Conservation (phyloP, 148 eudicot genomes). For the Rhododendron kiyosumense region DNA sequence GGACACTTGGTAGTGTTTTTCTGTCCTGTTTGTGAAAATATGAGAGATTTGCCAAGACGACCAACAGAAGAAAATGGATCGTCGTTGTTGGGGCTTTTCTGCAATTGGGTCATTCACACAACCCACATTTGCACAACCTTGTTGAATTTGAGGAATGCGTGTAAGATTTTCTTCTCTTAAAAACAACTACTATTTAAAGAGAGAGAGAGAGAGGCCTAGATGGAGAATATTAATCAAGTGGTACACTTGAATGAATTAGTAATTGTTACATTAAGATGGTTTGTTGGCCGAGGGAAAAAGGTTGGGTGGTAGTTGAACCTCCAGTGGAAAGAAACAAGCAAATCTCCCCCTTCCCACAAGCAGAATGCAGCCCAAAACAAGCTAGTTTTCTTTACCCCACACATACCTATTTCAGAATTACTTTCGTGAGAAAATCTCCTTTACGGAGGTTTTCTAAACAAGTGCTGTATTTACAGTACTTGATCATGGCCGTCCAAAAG, state of each 20-base stretch:
- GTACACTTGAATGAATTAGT: not conserved
- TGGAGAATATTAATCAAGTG: not conserved
- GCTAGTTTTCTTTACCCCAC: not conserved
- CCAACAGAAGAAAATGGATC: not conserved
- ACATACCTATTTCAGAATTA: not conserved
- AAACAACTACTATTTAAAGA: not conserved
- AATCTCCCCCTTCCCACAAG: not conserved
- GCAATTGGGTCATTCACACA: conserved; percentile 5
- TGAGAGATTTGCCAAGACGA: not conserved
- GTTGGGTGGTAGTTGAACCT: conserved; percentile 63
- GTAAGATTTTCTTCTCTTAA: not conserved
- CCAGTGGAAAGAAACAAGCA: not conserved
- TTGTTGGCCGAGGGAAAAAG: conserved; percentile 20
- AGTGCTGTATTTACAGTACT: no score
- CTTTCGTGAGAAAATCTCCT: no score
- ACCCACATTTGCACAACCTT: not conserved
- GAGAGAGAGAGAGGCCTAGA: no score
- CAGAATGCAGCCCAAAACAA: not conserved
- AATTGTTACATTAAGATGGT: conserved; percentile 19
- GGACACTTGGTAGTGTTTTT: not conserved
- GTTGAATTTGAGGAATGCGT: not conserved
- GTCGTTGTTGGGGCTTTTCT: not conserved
- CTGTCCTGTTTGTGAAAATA: not conserved
- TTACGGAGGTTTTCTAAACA: no score
- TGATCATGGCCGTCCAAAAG: no score